A percentile compares a stretch with the other conserved stretches of the same genome.
Conservation (phyloP, 1,139 yeast species). For the Taiozyma sp. region DNA sequence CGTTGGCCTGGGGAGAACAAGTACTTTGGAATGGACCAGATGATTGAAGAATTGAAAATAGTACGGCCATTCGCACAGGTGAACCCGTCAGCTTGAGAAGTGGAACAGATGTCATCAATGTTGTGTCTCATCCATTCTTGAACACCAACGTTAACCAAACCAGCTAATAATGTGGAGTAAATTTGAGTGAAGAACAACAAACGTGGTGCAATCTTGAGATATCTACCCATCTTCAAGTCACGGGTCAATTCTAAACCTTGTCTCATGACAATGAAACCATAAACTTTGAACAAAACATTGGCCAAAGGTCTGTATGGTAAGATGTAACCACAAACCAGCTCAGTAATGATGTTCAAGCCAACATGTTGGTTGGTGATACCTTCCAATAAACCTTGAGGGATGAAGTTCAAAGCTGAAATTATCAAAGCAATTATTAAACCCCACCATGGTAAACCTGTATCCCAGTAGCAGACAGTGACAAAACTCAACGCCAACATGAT, state of each 20-base stretch:
- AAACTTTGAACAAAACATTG: conserved; percentile 31
- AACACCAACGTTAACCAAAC: conserved; percentile 36
- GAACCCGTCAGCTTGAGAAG: conserved; percentile 34
- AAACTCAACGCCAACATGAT: conserved; percentile 31
- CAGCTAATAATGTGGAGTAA: conserved; percentile 36
- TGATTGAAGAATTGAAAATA: conserved; percentile 42
- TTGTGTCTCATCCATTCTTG: conserved; percentile 28
- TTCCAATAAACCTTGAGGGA: conserved; percentile 35
- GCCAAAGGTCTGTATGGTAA: conserved; percentile 33
- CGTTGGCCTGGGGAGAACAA: conserved; percentile 38
- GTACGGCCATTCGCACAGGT: conserved; percentile 35
- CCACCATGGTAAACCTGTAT: conserved; percentile 35
- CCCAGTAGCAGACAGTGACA: conserved; percentile 27
- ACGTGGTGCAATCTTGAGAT: conserved; percentile 48
- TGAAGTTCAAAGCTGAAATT: conserved; percentile 29
- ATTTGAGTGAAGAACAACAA: conserved; percentile 41
- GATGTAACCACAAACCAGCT: conserved; percentile 33
- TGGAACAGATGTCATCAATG: conserved; percentile 37
- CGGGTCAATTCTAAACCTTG: conserved; percentile 49
- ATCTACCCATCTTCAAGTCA: conserved; percentile 51
- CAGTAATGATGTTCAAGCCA: conserved; percentile 35
- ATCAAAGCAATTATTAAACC: conserved; percentile 32
- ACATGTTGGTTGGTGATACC: conserved; percentile 37
- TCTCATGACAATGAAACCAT: conserved; percentile 44
- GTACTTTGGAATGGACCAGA: conserved; percentile 45